phyloP scores from a whole-genome alignment of 1,139 yeast genomes.

The Sugiyamaella novakii region DNA sequence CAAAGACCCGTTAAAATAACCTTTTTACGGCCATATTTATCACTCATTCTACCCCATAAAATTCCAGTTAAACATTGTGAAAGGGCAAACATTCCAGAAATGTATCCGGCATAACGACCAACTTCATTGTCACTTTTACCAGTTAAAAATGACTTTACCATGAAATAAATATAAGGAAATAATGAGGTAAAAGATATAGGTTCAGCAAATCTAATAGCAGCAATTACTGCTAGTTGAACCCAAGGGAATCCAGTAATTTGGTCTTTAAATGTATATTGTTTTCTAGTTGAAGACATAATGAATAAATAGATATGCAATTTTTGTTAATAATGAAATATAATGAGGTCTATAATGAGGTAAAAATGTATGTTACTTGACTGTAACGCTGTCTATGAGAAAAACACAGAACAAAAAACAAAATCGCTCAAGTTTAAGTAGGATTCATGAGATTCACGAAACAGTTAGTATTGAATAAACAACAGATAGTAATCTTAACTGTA shows the following conservation, averaged over 20 bases:
- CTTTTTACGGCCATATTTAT: slow-evolving; percentile 59
- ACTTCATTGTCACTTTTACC: slow-evolving; percentile 55
- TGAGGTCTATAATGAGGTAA: background rate
- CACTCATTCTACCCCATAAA: slow-evolving; percentile 61
- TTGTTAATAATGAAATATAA: too few species aligned
- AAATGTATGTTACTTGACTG: background rate
- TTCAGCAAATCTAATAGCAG: slow-evolving; percentile 56
- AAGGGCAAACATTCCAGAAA: slow-evolving; percentile 57
- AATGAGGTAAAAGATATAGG: slow-evolving; percentile 66
- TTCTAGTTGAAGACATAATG: slow-evolving; percentile 9
- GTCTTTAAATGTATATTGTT: slow-evolving; percentile 29
- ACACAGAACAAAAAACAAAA: too few species aligned
- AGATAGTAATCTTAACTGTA: too few species aligned
- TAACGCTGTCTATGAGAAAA: background rate
- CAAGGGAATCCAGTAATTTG: slow-evolving; percentile 36
- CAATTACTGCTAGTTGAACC: slow-evolving; percentile 49
- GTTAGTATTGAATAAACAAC: background rate
- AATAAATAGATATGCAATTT: background rate
- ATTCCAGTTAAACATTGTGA: slow-evolving; percentile 58
- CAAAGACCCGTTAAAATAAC: slow-evolving; percentile 54
- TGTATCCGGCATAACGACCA: slow-evolving; percentile 59
- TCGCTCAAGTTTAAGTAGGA: too few species aligned
- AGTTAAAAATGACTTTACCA: slow-evolving; percentile 59
- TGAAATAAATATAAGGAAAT: slow-evolving; percentile 65
- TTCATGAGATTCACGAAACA: too few species aligned